These are phyloP conservation scores for Ramaria sp. DNA, from an alignment of 768 basidiomycete species.

Conservation along the genomic window DNA sequence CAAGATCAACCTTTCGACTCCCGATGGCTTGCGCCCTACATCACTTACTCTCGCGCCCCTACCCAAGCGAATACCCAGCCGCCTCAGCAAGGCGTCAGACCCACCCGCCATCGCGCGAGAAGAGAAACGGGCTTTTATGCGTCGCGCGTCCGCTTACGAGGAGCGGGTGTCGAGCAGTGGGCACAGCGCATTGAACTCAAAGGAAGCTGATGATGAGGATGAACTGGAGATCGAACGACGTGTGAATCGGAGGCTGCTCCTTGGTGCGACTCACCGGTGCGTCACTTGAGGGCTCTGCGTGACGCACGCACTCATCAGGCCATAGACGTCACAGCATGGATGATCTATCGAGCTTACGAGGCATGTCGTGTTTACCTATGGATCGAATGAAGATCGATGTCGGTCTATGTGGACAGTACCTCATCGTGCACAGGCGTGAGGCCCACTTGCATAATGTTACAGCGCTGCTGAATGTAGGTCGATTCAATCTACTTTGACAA, in stretches of 20 bases:
- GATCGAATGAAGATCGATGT: constrained; percentile 74
- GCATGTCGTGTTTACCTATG: constrained; percentile 36
- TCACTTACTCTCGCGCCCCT: background rate
- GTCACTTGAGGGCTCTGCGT: constrained; percentile 8
- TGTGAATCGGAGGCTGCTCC: background rate
- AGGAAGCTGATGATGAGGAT: constrained; percentile 7
- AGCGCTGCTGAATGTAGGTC: constrained; percentile 42
- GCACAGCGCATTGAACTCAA: background rate
- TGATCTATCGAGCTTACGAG: constrained; percentile 40
- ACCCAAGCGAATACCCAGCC: background rate
- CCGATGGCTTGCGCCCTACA: background rate
- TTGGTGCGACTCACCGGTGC: constrained; percentile 15
- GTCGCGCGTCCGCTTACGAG: constrained; percentile 1
- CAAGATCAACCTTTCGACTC: background rate
- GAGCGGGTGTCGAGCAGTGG: background rate
- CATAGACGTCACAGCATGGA: constrained; percentile 56
- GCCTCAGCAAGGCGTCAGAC: constrained; percentile 1
- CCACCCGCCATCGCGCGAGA: background rate
- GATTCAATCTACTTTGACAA: background rate
- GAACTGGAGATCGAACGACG: constrained; percentile 1
- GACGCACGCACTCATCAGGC: constrained; percentile 5
- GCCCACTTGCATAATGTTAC: constrained; percentile 57
- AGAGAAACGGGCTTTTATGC: constrained; percentile 10
- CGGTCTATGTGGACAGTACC: constrained; percentile 62
- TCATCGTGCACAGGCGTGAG: constrained; percentile 60